Percentiles rank a stretch among this genome's conserved stretches.
phyloP scores from a whole-genome alignment of 129 eudicot species.

The Flaveria robusta region DNA sequence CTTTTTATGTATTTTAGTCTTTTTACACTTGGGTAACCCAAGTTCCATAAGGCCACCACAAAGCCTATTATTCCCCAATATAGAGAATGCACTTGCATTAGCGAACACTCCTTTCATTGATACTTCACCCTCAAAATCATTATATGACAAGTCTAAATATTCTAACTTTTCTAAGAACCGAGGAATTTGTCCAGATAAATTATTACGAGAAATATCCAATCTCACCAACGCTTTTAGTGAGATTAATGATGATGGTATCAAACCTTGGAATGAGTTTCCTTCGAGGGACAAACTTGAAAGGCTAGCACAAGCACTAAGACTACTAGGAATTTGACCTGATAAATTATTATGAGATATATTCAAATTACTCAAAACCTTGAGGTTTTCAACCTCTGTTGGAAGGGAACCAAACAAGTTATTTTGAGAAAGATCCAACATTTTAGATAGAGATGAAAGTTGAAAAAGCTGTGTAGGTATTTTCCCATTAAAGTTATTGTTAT shows the following conservation, averaged over 20 bases:
- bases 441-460: conserved; percentile 17
- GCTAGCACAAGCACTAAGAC: neutral
- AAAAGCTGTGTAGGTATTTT: neutral
- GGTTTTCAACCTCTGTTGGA: conserved; percentile 9
- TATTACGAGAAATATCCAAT: conserved; percentile 8
- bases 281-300: neutral
- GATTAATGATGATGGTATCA: conserved; percentile 6
- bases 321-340: conserved; percentile 5
- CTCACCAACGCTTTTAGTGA: neutral
- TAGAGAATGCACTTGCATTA: neutral
- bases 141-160: neutral
- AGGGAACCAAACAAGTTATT: conserved; percentile 1
- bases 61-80: neutral
- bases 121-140: conserved; percentile 3
- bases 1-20: neutral
- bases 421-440: neutral
- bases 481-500: neutral
- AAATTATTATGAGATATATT: conserved; percentile 6
- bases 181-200: conserved; percentile 3
- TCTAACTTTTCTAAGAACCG: neutral
- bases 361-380: neutral
- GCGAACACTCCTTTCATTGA: neutral
- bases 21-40: conserved; percentile 11
- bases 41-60: conserved; percentile 19
- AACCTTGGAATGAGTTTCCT: neutral